phyloP scores from a whole-genome alignment of 2,329 filamentous ascomycete species.

The Ophiosphaerella korrae region DNA sequence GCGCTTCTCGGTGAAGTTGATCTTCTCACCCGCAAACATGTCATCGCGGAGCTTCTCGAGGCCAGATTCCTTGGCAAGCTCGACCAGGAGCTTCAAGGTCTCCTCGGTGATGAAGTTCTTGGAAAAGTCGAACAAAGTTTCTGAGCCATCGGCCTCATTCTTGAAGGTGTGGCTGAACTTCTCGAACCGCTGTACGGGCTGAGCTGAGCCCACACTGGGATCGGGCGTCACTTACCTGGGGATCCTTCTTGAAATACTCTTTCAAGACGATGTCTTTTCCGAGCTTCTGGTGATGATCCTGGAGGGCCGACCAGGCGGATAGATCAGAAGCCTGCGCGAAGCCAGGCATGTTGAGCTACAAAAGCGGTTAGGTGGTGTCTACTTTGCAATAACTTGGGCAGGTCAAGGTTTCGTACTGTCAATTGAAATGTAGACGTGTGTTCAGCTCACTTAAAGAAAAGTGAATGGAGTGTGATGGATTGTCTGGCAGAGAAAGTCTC shows the following conservation, averaged over 20 bases:
- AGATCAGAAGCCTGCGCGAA: conserved; percentile 88
- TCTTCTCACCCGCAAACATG: conserved; percentile 97
- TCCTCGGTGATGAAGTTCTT: conserved; percentile 98
- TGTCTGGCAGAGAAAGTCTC: not conserved
- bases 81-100: conserved; percentile 82
- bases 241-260: conserved; percentile 88
- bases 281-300: conserved; percentile 83
- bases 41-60: conserved; percentile 92
- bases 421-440: conserved; percentile 5
- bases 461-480: conserved; percentile 12
- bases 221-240: conserved; percentile 42
- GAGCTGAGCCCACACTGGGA: conserved; percentile 4
- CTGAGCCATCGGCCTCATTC: conserved; percentile 76
- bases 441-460: conserved; percentile 10
- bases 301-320: conserved; percentile 85
- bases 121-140: conserved; percentile 97
- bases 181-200: conserved; percentile 69
- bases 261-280: conserved; percentile 92
- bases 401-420: conserved; percentile 9
- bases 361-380: conserved; percentile 20
- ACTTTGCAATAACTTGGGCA: conserved; percentile 10
- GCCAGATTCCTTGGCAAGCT: conserved; percentile 89
- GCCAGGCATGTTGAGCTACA: conserved; percentile 55
- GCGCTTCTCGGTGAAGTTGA: conserved; percentile 98
- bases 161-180: conserved; percentile 88